Base-by-base conservation (phyloP, 1,139 yeast species). In the Insectozyma bohioensis region DNA sequence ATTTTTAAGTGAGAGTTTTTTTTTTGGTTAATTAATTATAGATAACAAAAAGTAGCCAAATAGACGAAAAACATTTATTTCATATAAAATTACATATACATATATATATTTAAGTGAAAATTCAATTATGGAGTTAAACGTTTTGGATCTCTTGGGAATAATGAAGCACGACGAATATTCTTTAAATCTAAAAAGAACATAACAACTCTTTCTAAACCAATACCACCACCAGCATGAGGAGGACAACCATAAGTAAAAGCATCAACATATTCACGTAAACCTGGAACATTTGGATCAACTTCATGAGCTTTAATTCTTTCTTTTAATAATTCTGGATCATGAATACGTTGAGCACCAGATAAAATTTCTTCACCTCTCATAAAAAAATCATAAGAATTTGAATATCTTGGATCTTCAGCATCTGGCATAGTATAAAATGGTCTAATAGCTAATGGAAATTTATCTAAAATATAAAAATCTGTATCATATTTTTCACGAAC, bases 391-490 rank as follows among this genome's bases (percentile, higher is more conserved):
- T 90, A 85, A 12, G 94, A 84, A 78, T 92, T 92, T 47, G 97
- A 88, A 69, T 88, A 88, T 52, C 82, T 75, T 46, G 95, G 78
- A 67, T 94, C 88, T 55, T 80, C 84, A 12, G 97, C 75, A 59
- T 90, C 97, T 42, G 98, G 97, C 98, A 94, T 92, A 38, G 99
- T 92, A 76, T 92, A 92, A 77, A 92, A 92, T 39, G 99, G 99
- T 71, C 99, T 84, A 38, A 88, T 77, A 19, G 86, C 95, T 55
- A 88, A 72, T 52, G 98, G 99, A 85, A 94, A 92, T 63, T 92
- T 92, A 74, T 92, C 99, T 65, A 92, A 78, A 55, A 92, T 87
- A 71, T 90, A 92, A 75, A 92, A 92, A 65, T 92, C 99, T 37
- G 98, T 92, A 66, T 90, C 87, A 66, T 88, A 90, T 66, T 87